Base-by-base conservation (phyloP, 176 grass and related monocot species). In the Thinopyrum elongatum region DNA sequence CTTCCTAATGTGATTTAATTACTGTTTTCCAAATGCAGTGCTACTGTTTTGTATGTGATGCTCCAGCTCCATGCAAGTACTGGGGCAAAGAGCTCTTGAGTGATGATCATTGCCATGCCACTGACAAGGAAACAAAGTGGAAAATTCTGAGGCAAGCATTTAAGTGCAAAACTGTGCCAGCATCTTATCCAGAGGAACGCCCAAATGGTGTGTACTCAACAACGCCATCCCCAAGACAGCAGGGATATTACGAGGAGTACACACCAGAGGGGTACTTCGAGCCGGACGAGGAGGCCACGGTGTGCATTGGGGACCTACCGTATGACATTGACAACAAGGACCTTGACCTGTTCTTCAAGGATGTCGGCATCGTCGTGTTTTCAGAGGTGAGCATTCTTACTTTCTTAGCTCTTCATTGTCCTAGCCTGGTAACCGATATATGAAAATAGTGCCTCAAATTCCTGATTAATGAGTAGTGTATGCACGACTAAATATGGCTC, bases 1-100 rank as follows among this genome's bases (percentile, higher is more conserved):
- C 42, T 47, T 55, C 53, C 19, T 46, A 67, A 82, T 12, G 36
- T 8, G 5, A n/a, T 71, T 33, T 19, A 21, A 65, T 80, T 16
- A 70, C 51, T 88, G 67, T 31, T 81, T 83, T 89, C 71, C 62
- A 65, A 90, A 85, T 91, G 88, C 97, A 99, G 97, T 99, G 97
- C 85, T 89, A 99, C 84, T 99, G 97, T 66, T 99, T 90, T 87
- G 92, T 96, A 27, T 99, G 97, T 90, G 97, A 99, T 2, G 42
- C 77, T 31, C 92, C 42, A 73, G 94, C 97, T 82, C 97, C 97
- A 65, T 99, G 97, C 73, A 88, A 28, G n/a, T 93, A 87, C 35
- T 97, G 97, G 94, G 84, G 90, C 77, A 87, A 78, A 28, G 87
- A 83, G 73, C 59, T 62, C 8, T 70, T 28, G 10, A 21, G 29